phyloP scores from a whole-genome alignment of 176 grass and related monocot genomes.

The Puya raimondii region DNA sequence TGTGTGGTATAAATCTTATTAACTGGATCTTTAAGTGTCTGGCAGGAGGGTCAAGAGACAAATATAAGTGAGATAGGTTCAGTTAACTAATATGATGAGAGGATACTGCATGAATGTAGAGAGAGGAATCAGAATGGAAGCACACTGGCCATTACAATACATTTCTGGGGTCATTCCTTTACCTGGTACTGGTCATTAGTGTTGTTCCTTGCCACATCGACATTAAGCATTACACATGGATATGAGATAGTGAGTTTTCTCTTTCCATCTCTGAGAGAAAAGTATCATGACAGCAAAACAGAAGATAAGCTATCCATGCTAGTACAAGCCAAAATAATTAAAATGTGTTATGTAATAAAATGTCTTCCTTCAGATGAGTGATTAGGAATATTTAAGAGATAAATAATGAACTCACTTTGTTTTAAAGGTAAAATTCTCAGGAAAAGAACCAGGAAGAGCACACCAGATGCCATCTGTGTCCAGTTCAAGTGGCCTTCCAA shows the following conservation, averaged over 20 bases:
- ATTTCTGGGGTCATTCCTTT: constrained; percentile 21
- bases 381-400: neutral
- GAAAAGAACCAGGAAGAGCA: constrained; percentile 91
- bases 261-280: constrained; percentile 65
- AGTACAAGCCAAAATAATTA: constrained; percentile 12
- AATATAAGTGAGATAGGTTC: neutral
- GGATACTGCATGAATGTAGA: neutral
- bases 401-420: constrained; percentile 45
- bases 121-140: constrained; percentile 10
- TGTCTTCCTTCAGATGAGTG: too few relatives aligned
- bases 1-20: constrained; percentile 77
- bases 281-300: constrained; percentile 11
- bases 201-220: constrained; percentile 89
- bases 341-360: neutral
- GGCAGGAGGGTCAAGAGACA: constrained; percentile 22
- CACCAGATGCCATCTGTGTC: constrained; percentile 99
- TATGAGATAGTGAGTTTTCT: constrained; percentile 82
- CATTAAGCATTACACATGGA: constrained; percentile 96
- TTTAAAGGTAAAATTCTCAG: constrained; percentile 93
- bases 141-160: constrained; percentile 9
- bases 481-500: constrained; percentile 88
- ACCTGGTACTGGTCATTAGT: constrained; percentile 99
- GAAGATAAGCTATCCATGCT: constrained; percentile 16
- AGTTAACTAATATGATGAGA: neutral
- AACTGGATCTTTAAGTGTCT: constrained; percentile 74